Conservation (phyloP, 2,329 filamentous ascomycete species). For the Neonectria neomacrospora region DNA sequence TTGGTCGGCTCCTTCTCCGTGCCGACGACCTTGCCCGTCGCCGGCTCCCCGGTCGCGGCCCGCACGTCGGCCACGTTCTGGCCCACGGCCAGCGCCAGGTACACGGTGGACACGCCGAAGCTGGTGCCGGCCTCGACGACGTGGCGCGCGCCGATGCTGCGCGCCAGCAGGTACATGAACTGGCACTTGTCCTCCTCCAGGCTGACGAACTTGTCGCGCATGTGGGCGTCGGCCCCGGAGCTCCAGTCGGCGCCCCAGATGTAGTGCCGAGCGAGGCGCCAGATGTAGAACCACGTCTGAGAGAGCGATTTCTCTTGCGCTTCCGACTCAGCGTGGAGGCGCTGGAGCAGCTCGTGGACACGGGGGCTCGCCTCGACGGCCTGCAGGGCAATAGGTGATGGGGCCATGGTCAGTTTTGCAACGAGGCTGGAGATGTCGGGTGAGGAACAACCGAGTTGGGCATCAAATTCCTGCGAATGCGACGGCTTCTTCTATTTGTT, state of each 20-base stretch:
- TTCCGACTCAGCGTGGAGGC: slow-evolving; percentile 44
- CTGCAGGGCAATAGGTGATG: slow-evolving; percentile 35
- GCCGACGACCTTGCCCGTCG: slow-evolving; percentile 58
- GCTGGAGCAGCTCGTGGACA: slow-evolving; percentile 41
- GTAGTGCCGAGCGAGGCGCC: slow-evolving; percentile 37
- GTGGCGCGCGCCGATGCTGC: slow-evolving; percentile 59
- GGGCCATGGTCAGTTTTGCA: slow-evolving; percentile 25
- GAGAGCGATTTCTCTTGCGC: slow-evolving; percentile 42
- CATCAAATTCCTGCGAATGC: background rate
- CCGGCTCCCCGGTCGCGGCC: slow-evolving; percentile 33
- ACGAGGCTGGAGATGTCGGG: background rate
- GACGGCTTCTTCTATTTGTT: background rate
- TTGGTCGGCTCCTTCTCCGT: slow-evolving; percentile 70
- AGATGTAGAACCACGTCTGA: slow-evolving; percentile 44
- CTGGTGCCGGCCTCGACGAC: slow-evolving; percentile 72
- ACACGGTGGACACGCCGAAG: slow-evolving; percentile 72
- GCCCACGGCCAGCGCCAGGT: slow-evolving; percentile 67
- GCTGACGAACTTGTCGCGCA: slow-evolving; percentile 69
- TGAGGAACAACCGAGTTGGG: background rate
- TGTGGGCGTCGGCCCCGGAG: slow-evolving; percentile 49
- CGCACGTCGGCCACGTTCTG: slow-evolving; percentile 53
- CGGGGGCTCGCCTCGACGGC: slow-evolving; percentile 41
- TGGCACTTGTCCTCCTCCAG: slow-evolving; percentile 68
- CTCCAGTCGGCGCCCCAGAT: slow-evolving; percentile 40
- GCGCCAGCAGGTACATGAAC: slow-evolving; percentile 65